Evolutionary conservation across 352 stramenopile genomes (phyloP).

Genomic region (Globisporangium polare): DNA sequence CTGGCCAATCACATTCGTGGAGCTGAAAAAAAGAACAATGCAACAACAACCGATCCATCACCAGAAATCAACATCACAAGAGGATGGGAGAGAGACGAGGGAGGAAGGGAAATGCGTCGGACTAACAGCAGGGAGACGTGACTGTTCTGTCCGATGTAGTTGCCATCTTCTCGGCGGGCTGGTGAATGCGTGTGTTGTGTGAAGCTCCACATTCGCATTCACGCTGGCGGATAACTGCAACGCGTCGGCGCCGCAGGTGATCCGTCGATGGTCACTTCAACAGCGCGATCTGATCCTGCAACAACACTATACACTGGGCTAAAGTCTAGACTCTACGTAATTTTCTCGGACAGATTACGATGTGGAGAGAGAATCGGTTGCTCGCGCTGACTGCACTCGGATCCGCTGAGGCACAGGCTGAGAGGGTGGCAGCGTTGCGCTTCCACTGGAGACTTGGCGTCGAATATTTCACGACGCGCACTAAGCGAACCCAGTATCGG

Average conservation of each 20-base stretch:
- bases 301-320: too few species aligned
- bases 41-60: background rate
- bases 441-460: too few species aligned
- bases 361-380: too few species aligned
- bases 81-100: conserved; percentile 1
- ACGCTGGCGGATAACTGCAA: too few species aligned
- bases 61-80: background rate
- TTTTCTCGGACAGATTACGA: too few species aligned
- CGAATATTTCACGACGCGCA: too few species aligned
- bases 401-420: too few species aligned
- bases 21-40: conserved; percentile 6
- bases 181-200: background rate
- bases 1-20: background rate
- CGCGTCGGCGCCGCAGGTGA: too few species aligned
- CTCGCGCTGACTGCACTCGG: too few species aligned
- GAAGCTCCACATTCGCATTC: conserved; percentile 4
- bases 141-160: background rate
- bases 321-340: too few species aligned
- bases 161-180: background rate
- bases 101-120: background rate
- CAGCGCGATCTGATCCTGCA: conserved; percentile 1
- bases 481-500: too few species aligned
- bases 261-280: background rate
- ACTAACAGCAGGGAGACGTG: background rate
- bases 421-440: too few species aligned